Conservation (phyloP, 148 eudicot genomes). For the Fallopia convolvulus region DNA sequence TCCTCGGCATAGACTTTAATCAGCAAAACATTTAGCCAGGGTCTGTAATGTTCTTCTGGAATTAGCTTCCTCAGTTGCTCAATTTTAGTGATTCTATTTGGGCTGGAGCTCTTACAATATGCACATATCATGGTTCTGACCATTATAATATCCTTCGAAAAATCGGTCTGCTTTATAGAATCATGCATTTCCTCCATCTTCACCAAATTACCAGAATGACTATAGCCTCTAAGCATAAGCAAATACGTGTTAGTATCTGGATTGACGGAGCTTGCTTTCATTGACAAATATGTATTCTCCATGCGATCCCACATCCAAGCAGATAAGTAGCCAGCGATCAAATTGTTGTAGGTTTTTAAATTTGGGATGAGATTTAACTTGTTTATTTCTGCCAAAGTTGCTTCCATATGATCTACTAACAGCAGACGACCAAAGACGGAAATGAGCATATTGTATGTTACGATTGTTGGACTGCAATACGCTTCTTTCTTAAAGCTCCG, state of each 20-base stretch:
- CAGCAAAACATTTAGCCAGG: slow-evolving; percentile 67
- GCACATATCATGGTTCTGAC: slow-evolving; percentile 66
- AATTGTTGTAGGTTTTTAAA: slow-evolving; percentile 49
- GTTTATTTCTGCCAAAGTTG: slow-evolving; percentile 41
- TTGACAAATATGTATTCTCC: slow-evolving; percentile 50
- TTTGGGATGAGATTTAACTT: slow-evolving; percentile 43
- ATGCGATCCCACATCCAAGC: slow-evolving; percentile 96
- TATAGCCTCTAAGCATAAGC: slow-evolving; percentile 75
- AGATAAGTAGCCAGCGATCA: slow-evolving; percentile 73
- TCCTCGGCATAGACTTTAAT: slow-evolving; percentile 67
- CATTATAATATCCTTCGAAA: slow-evolving; percentile 9
- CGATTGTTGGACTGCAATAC: slow-evolving; percentile 49
- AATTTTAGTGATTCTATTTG: slow-evolving; percentile 38
- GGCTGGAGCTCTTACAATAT: slow-evolving; percentile 47
- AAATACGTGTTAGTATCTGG: slow-evolving; percentile 45
- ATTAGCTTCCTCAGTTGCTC: slow-evolving; percentile 40
- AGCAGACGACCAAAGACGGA: slow-evolving; percentile 60
- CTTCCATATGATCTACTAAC: slow-evolving; percentile 83
- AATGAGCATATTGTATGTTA: slow-evolving; percentile 76
- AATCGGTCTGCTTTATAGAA: slow-evolving; percentile 25
- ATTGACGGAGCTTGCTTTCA: slow-evolving; percentile 38
- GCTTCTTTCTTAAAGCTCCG: slow-evolving; percentile 49
- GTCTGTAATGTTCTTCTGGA: slow-evolving; percentile 41
- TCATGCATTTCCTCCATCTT: slow-evolving; percentile 75
- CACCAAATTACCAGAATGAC: slow-evolving; percentile 52